A percentile compares a stretch with the other conserved stretches of the same genome.
phyloP scores from a whole-genome alignment of 2,329 filamentous ascomycete species.

The Didymella lethalis region DNA sequence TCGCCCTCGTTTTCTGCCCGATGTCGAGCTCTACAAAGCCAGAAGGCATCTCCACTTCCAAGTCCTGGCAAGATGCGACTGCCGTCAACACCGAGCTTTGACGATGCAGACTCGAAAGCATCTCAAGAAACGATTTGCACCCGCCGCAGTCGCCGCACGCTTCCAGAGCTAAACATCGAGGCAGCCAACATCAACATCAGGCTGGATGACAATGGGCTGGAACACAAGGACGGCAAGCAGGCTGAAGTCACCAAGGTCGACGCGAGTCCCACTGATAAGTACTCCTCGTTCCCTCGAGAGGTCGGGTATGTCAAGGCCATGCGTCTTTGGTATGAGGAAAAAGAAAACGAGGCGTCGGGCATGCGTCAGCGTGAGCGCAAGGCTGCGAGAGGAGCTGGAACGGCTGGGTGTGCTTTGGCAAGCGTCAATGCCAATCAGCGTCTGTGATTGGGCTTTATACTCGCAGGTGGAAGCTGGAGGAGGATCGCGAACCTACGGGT shows the following conservation, averaged over 20 bases:
- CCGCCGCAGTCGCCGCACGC: background rate
- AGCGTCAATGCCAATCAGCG: background rate
- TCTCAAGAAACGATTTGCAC: background rate
- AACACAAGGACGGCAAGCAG: background rate
- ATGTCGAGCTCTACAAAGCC: background rate
- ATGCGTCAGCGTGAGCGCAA: background rate
- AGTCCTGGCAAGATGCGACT: background rate
- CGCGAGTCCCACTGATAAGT: background rate
- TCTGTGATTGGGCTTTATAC: background rate
- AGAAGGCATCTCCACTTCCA: background rate
- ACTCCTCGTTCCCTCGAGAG: background rate
- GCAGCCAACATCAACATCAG: background rate
- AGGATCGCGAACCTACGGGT: background rate
- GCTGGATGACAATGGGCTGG: background rate
- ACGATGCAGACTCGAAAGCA: background rate
- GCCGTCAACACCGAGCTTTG: background rate
- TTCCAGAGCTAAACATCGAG: background rate
- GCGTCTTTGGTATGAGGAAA: conserved; percentile 3
- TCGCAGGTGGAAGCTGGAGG: background rate
- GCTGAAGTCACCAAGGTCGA: too few relatives aligned
- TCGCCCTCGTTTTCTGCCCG: background rate
- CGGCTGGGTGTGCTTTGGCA: background rate
- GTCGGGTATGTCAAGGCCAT: background rate
- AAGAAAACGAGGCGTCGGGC: background rate
- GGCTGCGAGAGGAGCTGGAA: background rate